Conservation (phyloP, 192 early-diverging fungal genomes). For the Entomortierella lignicola region DNA sequence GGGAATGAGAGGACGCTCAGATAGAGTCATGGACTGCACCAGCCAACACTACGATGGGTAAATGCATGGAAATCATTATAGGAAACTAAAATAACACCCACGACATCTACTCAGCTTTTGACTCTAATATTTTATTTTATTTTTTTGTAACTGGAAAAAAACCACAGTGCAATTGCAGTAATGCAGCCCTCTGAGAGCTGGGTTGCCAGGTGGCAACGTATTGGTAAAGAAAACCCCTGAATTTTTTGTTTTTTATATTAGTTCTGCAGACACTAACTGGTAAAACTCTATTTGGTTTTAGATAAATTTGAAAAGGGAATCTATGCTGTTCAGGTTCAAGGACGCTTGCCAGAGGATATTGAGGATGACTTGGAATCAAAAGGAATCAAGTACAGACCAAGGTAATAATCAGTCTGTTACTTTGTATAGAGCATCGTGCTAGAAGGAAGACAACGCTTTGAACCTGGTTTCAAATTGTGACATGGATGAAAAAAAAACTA, state of each 20-base stretch:
- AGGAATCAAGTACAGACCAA: conserved; percentile 76
- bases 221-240: conserved; percentile 65
- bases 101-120: too few species aligned
- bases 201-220: conserved; percentile 79
- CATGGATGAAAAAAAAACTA: too few species aligned
- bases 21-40: conserved; percentile 80
- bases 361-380: conserved; percentile 76
- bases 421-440: not conserved
- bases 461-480: not conserved
- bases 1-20: conserved; percentile 70
- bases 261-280: too few species aligned
- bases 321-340: conserved; percentile 81
- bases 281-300: conserved; percentile 29
- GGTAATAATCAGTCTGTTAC: conserved; percentile 61
- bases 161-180: conserved; percentile 70
- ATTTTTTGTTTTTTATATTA: too few species aligned
- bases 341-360: conserved; percentile 78
- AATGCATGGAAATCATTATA: too few species aligned
- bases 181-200: conserved; percentile 81
- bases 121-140: too few species aligned
- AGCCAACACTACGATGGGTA: conserved; percentile 82
- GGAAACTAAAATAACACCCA: too few species aligned
- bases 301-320: conserved; percentile 75
- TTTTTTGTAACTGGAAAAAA: too few species aligned
- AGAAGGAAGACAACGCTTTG: too few species aligned